Evolutionary conservation across 1,284 basidiomycete species (phyloP).

Genomic region (Melanopsichium pennsylvanicum): DNA sequence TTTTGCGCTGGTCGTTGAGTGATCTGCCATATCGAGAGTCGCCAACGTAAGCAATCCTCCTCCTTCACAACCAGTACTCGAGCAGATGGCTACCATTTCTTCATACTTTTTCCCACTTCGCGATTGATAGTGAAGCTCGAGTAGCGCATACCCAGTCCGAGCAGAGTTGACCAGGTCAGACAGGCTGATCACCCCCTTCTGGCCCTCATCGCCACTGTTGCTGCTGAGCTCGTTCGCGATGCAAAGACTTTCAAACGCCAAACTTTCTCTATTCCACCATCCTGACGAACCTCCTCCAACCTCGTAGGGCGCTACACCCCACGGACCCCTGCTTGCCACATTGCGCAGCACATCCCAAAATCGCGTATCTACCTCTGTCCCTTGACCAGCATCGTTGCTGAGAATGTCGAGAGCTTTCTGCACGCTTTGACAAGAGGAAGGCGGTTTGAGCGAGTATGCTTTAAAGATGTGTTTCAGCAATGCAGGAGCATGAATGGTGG

Average conservation of each 20-base stretch:
- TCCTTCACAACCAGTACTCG: not conserved
- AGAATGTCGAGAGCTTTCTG: slow-evolving; percentile 10
- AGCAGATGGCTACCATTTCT: slow-evolving; percentile 21
- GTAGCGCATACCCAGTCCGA: slow-evolving; percentile 15
- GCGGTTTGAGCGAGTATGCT: slow-evolving; percentile 51
- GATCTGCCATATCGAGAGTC: slow-evolving; percentile 34
- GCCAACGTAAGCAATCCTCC: slow-evolving; percentile 8
- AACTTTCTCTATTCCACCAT: slow-evolving; percentile 40
- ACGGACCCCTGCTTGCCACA: slow-evolving; percentile 37
- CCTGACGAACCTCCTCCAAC: slow-evolving; percentile 31
- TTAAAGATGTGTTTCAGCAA: slow-evolving; percentile 41
- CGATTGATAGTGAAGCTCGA: slow-evolving; percentile 31
- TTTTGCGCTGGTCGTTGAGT: not conserved
- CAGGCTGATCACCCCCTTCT: slow-evolving; percentile 6
- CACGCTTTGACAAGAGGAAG: slow-evolving; percentile 17
- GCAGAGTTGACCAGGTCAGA: slow-evolving; percentile 19
- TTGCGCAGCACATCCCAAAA: slow-evolving; percentile 55
- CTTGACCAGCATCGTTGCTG: slow-evolving; percentile 17
- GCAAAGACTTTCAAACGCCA: slow-evolving; percentile 18
- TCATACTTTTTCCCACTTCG: slow-evolving; percentile 41
- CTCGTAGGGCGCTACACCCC: slow-evolving; percentile 33
- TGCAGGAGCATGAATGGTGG: slow-evolving; percentile 34
- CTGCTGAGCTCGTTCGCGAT: not conserved
- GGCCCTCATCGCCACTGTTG: not conserved
- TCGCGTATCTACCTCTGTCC: slow-evolving; percentile 29